Evolutionary conservation across 139 green algal genomes (phyloP), one percentile per base, ranked within the genome.

Genomic region (Limnomonas spitsbergensis): DNA sequence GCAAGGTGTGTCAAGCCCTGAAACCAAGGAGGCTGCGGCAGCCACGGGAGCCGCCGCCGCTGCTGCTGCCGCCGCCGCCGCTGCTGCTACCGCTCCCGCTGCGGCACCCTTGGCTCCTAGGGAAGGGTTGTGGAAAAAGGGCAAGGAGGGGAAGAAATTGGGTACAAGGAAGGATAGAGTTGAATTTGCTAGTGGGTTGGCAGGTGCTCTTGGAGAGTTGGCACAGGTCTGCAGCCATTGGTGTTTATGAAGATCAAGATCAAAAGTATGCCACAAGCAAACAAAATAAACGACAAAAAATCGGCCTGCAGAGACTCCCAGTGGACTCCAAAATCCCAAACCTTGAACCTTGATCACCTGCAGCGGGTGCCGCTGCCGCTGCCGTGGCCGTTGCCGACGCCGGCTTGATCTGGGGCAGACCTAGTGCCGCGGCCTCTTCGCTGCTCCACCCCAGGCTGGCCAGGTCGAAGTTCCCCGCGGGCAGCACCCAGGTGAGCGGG

Each of bases 1-100:
- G 66, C 82, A 87, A 0, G 82, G 80, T 7, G 85, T 89, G 76
- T 89, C 85, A 37, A 85, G 53, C 0, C 76, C 82, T 27, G 42
- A 54, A 27, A 61, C 38, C 39, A 75, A 29, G 9, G 4, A 9
- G 24, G 14, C 42, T 69, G 37, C 20, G 32, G 6, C 73, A 39
- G 68, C 38, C 36, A 7, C 67, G 1, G 29, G 34, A 20, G 31
- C 14, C 38, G 38, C 56, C n/a, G 6, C 39, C 14, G 39, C 61
- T 36, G n/a, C 40, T 1, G 40, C 67, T 4, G 27, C 40, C 2
- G 31, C 37, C 2, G 47, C 4, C 6, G 14, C 42, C 4, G 72
- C 39, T 4, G 42, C 71, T 66, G 40, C 38, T 6, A 6, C 26
- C 71, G 38, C 31, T 35, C 73, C 75, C 71, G 37, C 54, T 35